Base-by-base conservation (phyloP, 148 eudicot species). In the Chenopodium album region DNA sequence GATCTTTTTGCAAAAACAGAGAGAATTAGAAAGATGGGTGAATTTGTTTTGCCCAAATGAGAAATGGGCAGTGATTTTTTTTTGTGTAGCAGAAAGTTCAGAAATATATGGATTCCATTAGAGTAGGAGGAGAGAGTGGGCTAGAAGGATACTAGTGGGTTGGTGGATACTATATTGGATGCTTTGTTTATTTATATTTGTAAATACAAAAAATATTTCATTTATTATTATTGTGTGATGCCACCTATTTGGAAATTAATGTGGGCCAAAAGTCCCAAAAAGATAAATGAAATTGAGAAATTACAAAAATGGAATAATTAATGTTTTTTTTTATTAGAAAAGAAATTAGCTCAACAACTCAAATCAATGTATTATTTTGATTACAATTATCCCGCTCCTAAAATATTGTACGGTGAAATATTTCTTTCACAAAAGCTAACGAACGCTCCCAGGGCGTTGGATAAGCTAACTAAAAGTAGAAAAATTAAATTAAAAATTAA, bases 141-240 rank as follows among this genome's bases (percentile, higher is more conserved):
- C 44, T 10, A 47, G 74, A 71, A 77, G 76, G 80, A 60, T 60
- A 77, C 80, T 81, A 81, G 80, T 84, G 87, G 91, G 85, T 86
- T 73, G 86, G 87, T 84, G 85, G 81, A 75, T 44, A 79, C 71
- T 34, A 64, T 37, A 78, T 76, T 12, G 59, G 76, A 48, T 56
- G 41, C 26, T 73, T 20, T 63, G 34, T 62, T 62, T 62, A 62
- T 62, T 17, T 56, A 56, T 56, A 56, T 56, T 3, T 3, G 26
- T 56, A 17, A 56, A 7, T 26, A 7, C 22, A 62, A 62, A 9
- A 20, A 62, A 4, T 20, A 62, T 62, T 20, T 20, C 23, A 62
- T 62, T 50, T 20, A 62, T 62, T 60, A 22, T 60, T 7, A 20
- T 62, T 62, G 7, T 59, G 16, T 10, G 56, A 52, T 59, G 22